Conservation (phyloP, 768 basidiomycete species). For the Kwoniella sp. region DNA sequence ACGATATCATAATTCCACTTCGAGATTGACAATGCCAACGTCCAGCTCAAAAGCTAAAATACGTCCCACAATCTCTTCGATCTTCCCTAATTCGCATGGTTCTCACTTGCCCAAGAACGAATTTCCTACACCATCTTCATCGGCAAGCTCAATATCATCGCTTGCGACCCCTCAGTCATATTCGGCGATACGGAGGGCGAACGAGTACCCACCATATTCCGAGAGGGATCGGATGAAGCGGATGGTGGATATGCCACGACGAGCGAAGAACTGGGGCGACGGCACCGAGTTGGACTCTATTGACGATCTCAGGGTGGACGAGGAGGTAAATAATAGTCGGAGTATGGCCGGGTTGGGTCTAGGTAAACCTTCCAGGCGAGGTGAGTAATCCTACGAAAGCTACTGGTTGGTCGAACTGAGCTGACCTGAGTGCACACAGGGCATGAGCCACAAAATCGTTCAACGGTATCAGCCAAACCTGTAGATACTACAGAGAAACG, state of each 20-base stretch:
- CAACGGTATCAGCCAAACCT: slow-evolving; percentile 2
- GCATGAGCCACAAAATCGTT: slow-evolving; percentile 3
- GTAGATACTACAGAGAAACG: slow-evolving; percentile 18
- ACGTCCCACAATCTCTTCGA: slow-evolving; percentile 72
- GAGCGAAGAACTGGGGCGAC: slow-evolving; percentile 52
- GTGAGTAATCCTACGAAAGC: no score
- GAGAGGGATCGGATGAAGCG: slow-evolving; percentile 5
- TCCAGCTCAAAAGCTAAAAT: slow-evolving; percentile 70
- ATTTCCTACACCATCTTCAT: slow-evolving; percentile 17
- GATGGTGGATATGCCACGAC: slow-evolving; percentile 19
- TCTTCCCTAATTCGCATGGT: slow-evolving; percentile 59
- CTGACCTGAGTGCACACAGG: slow-evolving; percentile 3
- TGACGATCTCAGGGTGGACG: slow-evolving; percentile 83
- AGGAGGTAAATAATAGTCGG: slow-evolving; percentile 65
- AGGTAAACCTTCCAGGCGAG: slow-evolving; percentile 22
- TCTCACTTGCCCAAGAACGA: slow-evolving; percentile 42
- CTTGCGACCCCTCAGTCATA: not conserved
- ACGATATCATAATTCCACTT: slow-evolving; percentile 35
- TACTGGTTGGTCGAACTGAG: not conserved
- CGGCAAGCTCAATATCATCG: slow-evolving; percentile 21
- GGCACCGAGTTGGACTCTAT: slow-evolving; percentile 87
- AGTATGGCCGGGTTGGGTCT: slow-evolving; percentile 13
- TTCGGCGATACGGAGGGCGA: not conserved
- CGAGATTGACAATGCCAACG: slow-evolving; percentile 80
- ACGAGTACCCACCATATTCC: not conserved